Evolutionary conservation across 2,329 filamentous ascomycete genomes (phyloP).

Genomic region (Ophiosphaerella korrae): DNA sequence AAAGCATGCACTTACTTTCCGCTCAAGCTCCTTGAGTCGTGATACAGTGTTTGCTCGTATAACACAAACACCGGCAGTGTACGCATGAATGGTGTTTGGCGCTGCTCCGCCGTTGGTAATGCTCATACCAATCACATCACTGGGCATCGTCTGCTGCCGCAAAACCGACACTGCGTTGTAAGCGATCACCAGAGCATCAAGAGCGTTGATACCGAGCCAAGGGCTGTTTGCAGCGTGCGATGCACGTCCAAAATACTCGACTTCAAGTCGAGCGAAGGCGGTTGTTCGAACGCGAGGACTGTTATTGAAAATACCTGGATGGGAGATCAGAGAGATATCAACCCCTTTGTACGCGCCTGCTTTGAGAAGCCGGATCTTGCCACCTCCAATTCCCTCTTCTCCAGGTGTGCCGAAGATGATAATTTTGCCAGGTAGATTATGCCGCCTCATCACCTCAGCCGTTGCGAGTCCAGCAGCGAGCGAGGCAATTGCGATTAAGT

Average conservation of each 20-base stretch:
- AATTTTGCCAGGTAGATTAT: constrained; percentile 52
- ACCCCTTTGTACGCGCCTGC: constrained; percentile 44
- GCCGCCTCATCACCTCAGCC: constrained; percentile 51
- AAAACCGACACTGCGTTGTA: constrained; percentile 42
- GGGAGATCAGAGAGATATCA: constrained; percentile 9
- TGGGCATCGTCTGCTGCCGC: constrained; percentile 47
- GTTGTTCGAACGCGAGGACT: constrained; percentile 14
- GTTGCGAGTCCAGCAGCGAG: constrained; percentile 56
- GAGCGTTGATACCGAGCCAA: constrained; percentile 49
- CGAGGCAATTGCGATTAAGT: constrained; percentile 58
- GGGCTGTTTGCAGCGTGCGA: constrained; percentile 49
- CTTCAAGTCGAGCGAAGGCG: constrained; percentile 16
- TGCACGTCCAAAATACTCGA: constrained; percentile 31
- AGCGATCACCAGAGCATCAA: constrained; percentile 45
- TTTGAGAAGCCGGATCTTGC: constrained; percentile 56
- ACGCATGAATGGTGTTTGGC: constrained; percentile 50
- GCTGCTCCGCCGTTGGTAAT: constrained; percentile 36
- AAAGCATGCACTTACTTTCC: constrained; percentile 50
- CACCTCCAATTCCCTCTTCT: constrained; percentile 55
- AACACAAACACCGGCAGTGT: constrained; percentile 45
- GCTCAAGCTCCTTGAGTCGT: constrained; percentile 37
- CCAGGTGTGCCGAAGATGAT: constrained; percentile 60
- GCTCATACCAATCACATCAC: constrained; percentile 46
- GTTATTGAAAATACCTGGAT: constrained; percentile 7
- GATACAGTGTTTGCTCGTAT: constrained; percentile 39